These are phyloP conservation scores for Alternaria angustiovoidea DNA, from an alignment of 2,329 filamentous ascomycete genomes.

Conservation along the genomic window DNA sequence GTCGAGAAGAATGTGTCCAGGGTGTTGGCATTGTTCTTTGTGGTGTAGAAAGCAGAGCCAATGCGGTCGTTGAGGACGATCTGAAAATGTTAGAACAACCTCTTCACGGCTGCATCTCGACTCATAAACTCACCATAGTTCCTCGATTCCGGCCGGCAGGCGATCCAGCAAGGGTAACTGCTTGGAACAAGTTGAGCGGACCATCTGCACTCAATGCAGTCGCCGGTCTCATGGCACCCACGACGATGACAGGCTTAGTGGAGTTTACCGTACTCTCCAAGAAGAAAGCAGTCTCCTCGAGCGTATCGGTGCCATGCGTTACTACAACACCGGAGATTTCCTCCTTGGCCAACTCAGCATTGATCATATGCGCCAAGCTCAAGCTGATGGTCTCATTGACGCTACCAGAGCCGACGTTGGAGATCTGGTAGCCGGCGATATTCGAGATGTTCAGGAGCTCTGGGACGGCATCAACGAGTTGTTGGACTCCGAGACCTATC, in stretches of 20 bases:
- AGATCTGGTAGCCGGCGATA: slow-evolving; percentile 58
- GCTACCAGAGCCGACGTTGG: slow-evolving; percentile 45
- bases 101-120: not conserved
- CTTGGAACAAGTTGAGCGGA: slow-evolving; percentile 68
- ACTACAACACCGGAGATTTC: slow-evolving; percentile 61
- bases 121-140: slow-evolving; percentile 52
- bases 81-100: not conserved
- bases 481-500: slow-evolving; percentile 59
- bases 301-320: slow-evolving; percentile 71
- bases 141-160: slow-evolving; percentile 60
- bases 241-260: slow-evolving; percentile 66
- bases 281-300: slow-evolving; percentile 71
- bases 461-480: slow-evolving; percentile 64
- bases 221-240: slow-evolving; percentile 70
- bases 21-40: slow-evolving; percentile 69
- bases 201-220: slow-evolving; percentile 70
- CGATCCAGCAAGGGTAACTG: slow-evolving; percentile 64
- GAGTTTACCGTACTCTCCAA: slow-evolving; percentile 65
- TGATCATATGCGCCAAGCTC: slow-evolving; percentile 59
- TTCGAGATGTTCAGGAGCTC: slow-evolving; percentile 64
- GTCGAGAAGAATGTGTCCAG: slow-evolving; percentile 68
- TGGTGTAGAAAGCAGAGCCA: slow-evolving; percentile 64
- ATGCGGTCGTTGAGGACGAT: slow-evolving; percentile 70
- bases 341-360: slow-evolving; percentile 57
- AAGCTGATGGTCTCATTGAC: slow-evolving; percentile 61